A percentile compares a stretch with the other conserved stretches of the same genome.
phyloP scores from a whole-genome alignment of 2,329 filamentous ascomycete species.

The Botrytis medusae region DNA sequence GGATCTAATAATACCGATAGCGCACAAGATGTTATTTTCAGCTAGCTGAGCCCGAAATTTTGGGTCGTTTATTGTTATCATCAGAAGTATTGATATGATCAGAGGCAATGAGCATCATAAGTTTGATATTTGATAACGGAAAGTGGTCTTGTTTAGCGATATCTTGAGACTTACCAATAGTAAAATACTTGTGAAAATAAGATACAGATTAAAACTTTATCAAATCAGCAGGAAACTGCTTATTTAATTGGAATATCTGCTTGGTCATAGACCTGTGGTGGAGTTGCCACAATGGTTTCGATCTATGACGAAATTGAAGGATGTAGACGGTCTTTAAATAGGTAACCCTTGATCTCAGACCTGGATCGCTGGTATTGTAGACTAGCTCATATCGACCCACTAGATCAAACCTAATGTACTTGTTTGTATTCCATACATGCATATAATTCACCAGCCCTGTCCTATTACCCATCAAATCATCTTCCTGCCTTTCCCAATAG shows the following conservation, averaged over 20 bases:
- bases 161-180: no score
- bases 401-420: neutral
- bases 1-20: neutral
- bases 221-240: neutral
- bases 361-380: neutral
- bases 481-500: neutral
- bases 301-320: neutral
- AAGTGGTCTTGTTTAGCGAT: neutral
- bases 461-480: neutral
- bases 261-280: neutral
- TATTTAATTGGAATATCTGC: neutral
- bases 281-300: neutral
- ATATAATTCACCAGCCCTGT: fast-evolving
- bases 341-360: neutral
- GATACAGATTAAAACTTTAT: neutral
- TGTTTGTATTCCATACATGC: neutral
- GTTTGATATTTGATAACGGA: neutral
- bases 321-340: neutral
- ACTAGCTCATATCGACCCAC: neutral
- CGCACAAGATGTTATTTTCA: neutral
- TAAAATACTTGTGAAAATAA: neutral
- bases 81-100: neutral
- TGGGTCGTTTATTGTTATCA: neutral
- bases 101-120: neutral
- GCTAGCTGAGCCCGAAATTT: neutral